These are phyloP conservation scores for Colletotrichum aenigma DNA, from an alignment of 2,329 filamentous ascomycete species.

Conservation along the genomic window DNA sequence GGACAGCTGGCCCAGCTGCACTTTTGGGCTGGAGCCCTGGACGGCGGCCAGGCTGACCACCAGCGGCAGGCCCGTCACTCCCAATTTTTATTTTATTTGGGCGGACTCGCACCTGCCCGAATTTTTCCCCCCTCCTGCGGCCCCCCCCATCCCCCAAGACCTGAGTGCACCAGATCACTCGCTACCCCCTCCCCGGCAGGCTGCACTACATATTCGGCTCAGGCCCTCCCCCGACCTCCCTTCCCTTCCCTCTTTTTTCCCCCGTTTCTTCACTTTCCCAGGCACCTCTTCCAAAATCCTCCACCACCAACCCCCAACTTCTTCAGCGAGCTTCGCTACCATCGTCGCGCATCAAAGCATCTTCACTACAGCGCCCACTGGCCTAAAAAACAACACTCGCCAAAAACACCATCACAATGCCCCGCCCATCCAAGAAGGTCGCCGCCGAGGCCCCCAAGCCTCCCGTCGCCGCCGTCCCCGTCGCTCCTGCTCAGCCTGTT, in stretches of 20 bases:
- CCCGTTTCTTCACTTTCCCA: constrained; percentile 19
- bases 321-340: neutral
- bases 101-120: constrained; percentile 33
- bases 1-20: neutral
- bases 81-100: neutral
- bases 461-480: constrained; percentile 33
- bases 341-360: constrained; percentile 17
- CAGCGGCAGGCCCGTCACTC: neutral
- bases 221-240: constrained; percentile 25
- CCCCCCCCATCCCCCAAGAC: neutral
- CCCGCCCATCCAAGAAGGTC: constrained; percentile 50
- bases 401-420: constrained; percentile 38
- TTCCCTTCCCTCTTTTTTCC: constrained; percentile 23
- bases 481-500: constrained; percentile 36
- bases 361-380: constrained; percentile 8
- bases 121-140: constrained; percentile 18
- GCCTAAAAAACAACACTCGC: neutral
- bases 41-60: neutral
- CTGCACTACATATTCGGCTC: constrained; percentile 21
- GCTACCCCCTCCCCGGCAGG: constrained; percentile 12
- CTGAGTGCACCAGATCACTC: constrained; percentile 13
- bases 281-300: constrained; percentile 28
- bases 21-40: neutral
- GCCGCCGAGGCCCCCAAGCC: constrained; percentile 41
- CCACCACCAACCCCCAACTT: constrained; percentile 26